Evolutionary conservation across 2,329 filamentous ascomycete species (phyloP).

Genomic region (Simplicillium sp.): DNA sequence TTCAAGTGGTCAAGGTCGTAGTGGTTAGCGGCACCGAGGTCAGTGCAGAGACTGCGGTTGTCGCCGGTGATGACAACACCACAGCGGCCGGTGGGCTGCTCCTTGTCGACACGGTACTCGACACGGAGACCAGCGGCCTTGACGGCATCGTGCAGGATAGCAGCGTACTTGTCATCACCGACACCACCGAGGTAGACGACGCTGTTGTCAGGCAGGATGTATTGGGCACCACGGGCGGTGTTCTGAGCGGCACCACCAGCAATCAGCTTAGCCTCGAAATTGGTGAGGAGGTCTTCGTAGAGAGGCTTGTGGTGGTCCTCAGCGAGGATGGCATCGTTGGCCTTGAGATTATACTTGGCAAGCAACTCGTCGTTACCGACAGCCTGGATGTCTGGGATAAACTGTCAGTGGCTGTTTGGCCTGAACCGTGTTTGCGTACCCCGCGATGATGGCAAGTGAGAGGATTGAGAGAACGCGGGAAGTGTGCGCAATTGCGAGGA

Average conservation of each 20-base stretch:
- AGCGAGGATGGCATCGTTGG: constrained; percentile 95
- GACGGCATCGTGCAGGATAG: constrained; percentile 78
- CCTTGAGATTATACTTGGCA: constrained; percentile 86
- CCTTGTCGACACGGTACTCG: constrained; percentile 86
- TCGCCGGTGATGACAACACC: constrained; percentile 95
- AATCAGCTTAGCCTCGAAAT: constrained; percentile 88
- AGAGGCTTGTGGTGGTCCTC: constrained; percentile 82
- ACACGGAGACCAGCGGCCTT: constrained; percentile 81
- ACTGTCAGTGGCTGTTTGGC: constrained; percentile 1
- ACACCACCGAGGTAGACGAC: constrained; percentile 92
- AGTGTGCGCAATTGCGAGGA: constrained; percentile 4
- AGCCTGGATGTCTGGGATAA: constrained; percentile 73
- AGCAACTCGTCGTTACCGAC: constrained; percentile 74
- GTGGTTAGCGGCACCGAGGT: constrained; percentile 92
- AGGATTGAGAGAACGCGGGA: not conserved
- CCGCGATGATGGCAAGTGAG: constrained; percentile 1
- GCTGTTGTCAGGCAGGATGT: constrained; percentile 82
- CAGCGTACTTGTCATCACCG: constrained; percentile 91
- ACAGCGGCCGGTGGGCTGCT: constrained; percentile 81
- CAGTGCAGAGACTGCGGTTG: constrained; percentile 89
- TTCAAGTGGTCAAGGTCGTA: constrained; percentile 94
- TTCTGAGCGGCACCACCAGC: constrained; percentile 96
- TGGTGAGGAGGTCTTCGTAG: constrained; percentile 89
- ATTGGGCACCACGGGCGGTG: constrained; percentile 91
- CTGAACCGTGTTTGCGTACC: not conserved